A percentile compares a stretch with the other conserved stretches of the same genome.
phyloP scores from a whole-genome alignment of 2,329 filamentous ascomycete genomes.

The Colletotrichum coccodes region DNA sequence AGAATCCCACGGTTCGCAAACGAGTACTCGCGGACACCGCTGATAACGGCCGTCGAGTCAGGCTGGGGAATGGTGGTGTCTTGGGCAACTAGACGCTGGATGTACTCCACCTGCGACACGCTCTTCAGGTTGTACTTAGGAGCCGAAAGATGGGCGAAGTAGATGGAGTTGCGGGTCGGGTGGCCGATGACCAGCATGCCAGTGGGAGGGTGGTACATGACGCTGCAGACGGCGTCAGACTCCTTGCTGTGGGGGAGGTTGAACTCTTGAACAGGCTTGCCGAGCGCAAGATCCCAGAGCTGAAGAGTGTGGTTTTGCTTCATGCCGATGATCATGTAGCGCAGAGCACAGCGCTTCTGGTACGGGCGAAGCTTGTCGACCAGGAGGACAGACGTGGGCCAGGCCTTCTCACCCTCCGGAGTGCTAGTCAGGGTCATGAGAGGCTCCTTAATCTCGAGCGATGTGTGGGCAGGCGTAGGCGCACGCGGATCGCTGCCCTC shows the following conservation, averaged over 20 bases:
- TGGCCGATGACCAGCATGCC: conserved; percentile 96
- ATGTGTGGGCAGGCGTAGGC: conserved; percentile 63
- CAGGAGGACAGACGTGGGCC: conserved; percentile 95
- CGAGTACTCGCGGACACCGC: conserved; percentile 94
- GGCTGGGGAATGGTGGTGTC: conserved; percentile 81
- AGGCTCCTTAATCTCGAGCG: conserved; percentile 85
- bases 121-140: conserved; percentile 88
- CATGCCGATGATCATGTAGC: conserved; percentile 97
- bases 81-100: conserved; percentile 79
- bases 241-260: conserved; percentile 96
- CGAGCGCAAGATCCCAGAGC: conserved; percentile 95
- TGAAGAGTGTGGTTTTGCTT: conserved; percentile 99
- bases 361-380: conserved; percentile 97
- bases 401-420: conserved; percentile 90
- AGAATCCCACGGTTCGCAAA: conserved; percentile 87
- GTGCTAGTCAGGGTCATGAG: conserved; percentile 88
- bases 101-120: conserved; percentile 88
- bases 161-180: conserved; percentile 95
- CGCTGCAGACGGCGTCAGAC: conserved; percentile 96
- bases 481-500: conserved; percentile 61
- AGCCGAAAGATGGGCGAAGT: conserved; percentile 94
- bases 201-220: conserved; percentile 91
- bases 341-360: conserved; percentile 86
- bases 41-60: conserved; percentile 96
- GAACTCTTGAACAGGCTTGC: conserved; percentile 96